These are phyloP conservation scores for Ustilago shanxiensis DNA, from an alignment of 1,284 basidiomycete genomes.

Conservation along the genomic window DNA sequence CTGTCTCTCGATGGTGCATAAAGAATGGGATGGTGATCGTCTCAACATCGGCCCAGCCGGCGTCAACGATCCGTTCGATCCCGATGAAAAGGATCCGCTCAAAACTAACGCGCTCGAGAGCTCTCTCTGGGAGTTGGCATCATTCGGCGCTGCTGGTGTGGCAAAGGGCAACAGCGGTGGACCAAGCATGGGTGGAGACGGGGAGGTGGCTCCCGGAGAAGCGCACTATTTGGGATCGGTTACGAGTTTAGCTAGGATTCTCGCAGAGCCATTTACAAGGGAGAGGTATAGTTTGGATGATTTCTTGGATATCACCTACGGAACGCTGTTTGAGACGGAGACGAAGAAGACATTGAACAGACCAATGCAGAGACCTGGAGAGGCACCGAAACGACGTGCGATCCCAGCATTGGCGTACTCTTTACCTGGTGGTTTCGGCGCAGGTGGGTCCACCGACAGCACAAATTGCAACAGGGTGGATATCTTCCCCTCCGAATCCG, in stretches of 20 bases:
- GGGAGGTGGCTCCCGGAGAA: conserved; percentile 62
- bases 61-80: conserved; percentile 75
- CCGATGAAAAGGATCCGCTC: conserved; percentile 80
- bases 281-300: conserved; percentile 91
- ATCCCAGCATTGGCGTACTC: conserved; percentile 36
- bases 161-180: conserved; percentile 29
- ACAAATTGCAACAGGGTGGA: conserved; percentile 28
- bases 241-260: conserved; percentile 85
- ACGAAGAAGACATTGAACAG: conserved; percentile 77
- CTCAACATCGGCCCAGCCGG: conserved; percentile 61
- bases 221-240: conserved; percentile 88
- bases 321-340: conserved; percentile 92
- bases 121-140: conserved; percentile 90
- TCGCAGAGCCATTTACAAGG: conserved; percentile 92
- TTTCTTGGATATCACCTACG: conserved; percentile 95
- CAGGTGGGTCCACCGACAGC: conserved; percentile 31
- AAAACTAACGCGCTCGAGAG: conserved; percentile 84
- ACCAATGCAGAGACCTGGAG: neutral
- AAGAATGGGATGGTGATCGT: conserved; percentile 61
- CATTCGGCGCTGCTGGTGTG: conserved; percentile 73
- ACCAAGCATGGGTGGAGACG: conserved; percentile 30
- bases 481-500: conserved; percentile 39
- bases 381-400: neutral
- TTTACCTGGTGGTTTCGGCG: conserved; percentile 45
- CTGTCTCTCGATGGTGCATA: conserved; percentile 92